These are phyloP conservation scores for Boletellus deceptivus DNA, from an alignment of 1,284 basidiomycete genomes.

Conservation along the genomic window DNA sequence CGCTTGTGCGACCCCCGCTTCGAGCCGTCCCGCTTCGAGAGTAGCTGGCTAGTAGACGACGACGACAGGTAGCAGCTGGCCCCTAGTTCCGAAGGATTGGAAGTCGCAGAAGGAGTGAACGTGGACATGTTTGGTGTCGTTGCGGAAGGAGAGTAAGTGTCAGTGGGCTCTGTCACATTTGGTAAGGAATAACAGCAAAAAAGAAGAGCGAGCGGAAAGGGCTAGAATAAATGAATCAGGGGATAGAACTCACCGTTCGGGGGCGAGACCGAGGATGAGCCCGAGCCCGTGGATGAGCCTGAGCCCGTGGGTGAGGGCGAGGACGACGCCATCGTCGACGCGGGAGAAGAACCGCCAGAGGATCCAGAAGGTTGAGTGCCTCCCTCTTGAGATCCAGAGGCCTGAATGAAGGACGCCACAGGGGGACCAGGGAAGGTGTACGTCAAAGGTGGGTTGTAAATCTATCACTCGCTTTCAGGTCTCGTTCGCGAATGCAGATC, in stretches of 20 bases:
- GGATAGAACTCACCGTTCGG: conserved; percentile 15
- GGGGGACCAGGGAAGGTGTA: conserved; percentile 43
- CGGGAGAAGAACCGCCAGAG: conserved; percentile 14
- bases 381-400: too few relatives aligned
- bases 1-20: conserved; percentile 23
- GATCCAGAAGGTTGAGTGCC: conserved; percentile 22
- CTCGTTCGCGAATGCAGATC: not conserved
- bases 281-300: too few relatives aligned
- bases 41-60: conserved; percentile 1
- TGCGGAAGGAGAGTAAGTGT: conserved; percentile 18
- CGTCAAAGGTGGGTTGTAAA: conserved; percentile 34
- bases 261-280: conserved; percentile 7
- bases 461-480: conserved; percentile 19
- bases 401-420: conserved; percentile 29
- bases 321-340: conserved; percentile 13
- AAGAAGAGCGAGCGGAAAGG: not conserved
- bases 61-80: conserved; percentile 19
- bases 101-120: conserved; percentile 3
- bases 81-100: conserved; percentile 6
- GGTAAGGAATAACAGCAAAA: conserved; percentile 18
- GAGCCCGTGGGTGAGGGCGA: conserved; percentile 5
- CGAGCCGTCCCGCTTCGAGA: conserved; percentile 19
- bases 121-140: not conserved
- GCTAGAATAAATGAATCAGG: not conserved
- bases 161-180: conserved; percentile 20